phyloP scores from a whole-genome alignment of 2,329 filamentous ascomycete genomes.

The Penicillium sp. region DNA sequence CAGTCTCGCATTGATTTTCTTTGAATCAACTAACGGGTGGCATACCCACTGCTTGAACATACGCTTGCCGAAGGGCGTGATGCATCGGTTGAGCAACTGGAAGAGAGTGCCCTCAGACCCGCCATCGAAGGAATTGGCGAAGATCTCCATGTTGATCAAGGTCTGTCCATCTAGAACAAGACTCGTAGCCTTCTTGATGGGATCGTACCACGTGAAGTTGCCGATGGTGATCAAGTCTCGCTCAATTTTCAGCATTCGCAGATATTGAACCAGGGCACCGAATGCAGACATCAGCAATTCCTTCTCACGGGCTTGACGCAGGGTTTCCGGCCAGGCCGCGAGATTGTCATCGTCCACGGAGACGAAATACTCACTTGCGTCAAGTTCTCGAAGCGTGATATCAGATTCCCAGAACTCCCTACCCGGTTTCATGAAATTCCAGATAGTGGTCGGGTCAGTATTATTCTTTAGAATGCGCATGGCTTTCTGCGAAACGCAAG shows the following conservation, averaged over 20 bases:
- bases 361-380: conserved; percentile 69
- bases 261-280: conserved; percentile 78
- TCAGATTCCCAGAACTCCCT: conserved; percentile 89
- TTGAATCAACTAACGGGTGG: conserved; percentile 78
- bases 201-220: conserved; percentile 85
- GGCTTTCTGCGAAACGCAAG: conserved; percentile 73
- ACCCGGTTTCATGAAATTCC: conserved; percentile 81
- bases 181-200: conserved; percentile 81
- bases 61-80: conserved; percentile 93
- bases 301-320: conserved; percentile 65
- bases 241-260: conserved; percentile 80
- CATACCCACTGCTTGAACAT: conserved; percentile 96
- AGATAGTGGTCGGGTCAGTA: conserved; percentile 81
- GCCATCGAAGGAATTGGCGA: conserved; percentile 84
- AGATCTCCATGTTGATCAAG: conserved; percentile 94
- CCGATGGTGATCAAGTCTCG: conserved; percentile 75
- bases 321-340: conserved; percentile 66
- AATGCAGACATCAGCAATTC: conserved; percentile 82
- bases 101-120: conserved; percentile 80
- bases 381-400: conserved; percentile 69
- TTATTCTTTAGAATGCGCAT: conserved; percentile 93
- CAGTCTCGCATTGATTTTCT: conserved; percentile 82
- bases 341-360: conserved; percentile 49
- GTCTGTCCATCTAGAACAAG: conserved; percentile 91
- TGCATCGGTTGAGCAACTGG: conserved; percentile 79